A percentile compares a stretch with the other conserved stretches of the same genome.
Conservation (phyloP, 192 early-diverging fungal genomes). For the Coemansia sp. region DNA sequence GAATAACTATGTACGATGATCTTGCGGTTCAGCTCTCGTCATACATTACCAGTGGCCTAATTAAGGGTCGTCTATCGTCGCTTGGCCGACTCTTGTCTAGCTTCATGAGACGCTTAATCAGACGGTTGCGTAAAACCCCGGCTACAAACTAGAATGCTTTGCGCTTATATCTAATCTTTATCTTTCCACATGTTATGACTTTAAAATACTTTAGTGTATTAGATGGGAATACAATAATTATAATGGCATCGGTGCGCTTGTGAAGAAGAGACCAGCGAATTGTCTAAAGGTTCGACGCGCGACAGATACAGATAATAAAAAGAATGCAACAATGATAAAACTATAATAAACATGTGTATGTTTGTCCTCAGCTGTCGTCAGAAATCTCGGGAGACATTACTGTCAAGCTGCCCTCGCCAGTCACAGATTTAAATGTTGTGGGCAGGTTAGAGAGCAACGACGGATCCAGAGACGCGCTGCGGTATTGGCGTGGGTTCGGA, state of each 20-base stretch:
- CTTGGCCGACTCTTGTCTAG: conserved; percentile 16
- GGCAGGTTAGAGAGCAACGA: conserved; percentile 41
- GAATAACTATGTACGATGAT: conserved; percentile 32
- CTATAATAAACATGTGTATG: neutral
- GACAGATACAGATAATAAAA: neutral
- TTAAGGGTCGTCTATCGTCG: conserved; percentile 22
- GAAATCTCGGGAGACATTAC: neutral
- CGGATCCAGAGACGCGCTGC: conserved; percentile 48
- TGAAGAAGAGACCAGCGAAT: no score
- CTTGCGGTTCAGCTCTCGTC: conserved; percentile 27
- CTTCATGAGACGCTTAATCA: conserved; percentile 14
- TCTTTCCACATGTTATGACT: neutral
- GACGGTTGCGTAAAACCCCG: conserved; percentile 8
- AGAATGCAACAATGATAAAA: neutral
- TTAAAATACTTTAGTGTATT: neutral
- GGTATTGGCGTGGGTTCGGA: conserved; percentile 9
- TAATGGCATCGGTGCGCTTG: no score
- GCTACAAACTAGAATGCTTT: neutral
- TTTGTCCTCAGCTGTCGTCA: conserved; percentile 8
- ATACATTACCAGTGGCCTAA: conserved; percentile 33
- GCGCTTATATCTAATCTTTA: neutral
- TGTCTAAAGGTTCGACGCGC: no score
- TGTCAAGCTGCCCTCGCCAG: neutral
- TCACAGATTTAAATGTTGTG: conserved; percentile 34
- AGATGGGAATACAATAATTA: no score